These are phyloP conservation scores for Botrytis squamosa DNA, from an alignment of 2,329 filamentous ascomycete genomes.

Conservation along the genomic window DNA sequence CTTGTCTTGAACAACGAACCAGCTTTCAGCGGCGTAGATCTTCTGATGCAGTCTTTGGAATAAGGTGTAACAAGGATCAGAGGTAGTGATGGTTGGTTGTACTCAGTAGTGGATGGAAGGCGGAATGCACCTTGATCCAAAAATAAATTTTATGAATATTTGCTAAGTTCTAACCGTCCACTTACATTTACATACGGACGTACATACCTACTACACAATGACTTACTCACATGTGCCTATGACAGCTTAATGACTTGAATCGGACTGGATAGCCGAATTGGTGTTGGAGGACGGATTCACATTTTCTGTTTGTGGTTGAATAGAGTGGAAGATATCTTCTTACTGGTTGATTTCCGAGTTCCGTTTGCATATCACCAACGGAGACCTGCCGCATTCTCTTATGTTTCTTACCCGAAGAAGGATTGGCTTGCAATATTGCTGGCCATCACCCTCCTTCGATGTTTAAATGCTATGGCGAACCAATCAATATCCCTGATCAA, in stretches of 20 bases:
- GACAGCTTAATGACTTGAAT: background rate
- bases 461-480: background rate
- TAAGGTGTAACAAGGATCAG: constrained; percentile 20
- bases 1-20: constrained; percentile 16
- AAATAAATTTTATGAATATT: constrained; percentile 12
- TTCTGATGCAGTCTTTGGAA: constrained; percentile 19
- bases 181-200: background rate
- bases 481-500: constrained; percentile 11
- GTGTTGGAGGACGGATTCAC: background rate
- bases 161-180: constrained; percentile 1
- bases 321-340: background rate
- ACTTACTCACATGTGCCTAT: constrained; percentile 1
- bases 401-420: background rate
- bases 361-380: background rate
- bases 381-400: background rate
- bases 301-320: background rate
- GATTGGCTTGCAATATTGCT: background rate
- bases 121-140: constrained; percentile 19
- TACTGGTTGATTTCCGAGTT: constrained; percentile 7
- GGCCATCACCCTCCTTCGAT: constrained; percentile 3
- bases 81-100: background rate
- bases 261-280: background rate
- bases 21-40: constrained; percentile 20
- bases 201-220: background rate
- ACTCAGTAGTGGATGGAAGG: background rate